Evolutionary conservation across 495 filamentous ascomycete species (phyloP).

Genomic region (Eremomyces bilateralis): DNA sequence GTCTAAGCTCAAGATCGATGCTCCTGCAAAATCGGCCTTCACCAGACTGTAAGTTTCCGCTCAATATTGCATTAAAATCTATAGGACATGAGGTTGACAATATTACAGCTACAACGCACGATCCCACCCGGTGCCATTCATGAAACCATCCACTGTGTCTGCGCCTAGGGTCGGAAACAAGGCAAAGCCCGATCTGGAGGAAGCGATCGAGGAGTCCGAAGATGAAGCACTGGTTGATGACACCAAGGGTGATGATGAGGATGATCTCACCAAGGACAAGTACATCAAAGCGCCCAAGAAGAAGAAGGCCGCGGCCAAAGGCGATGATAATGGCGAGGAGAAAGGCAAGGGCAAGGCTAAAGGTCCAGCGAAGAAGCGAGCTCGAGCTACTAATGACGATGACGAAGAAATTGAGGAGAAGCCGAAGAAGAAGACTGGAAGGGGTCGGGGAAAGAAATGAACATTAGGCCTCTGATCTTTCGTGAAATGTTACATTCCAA

Average conservation of each 20-base stretch:
- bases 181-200: conserved; percentile 82
- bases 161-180: conserved; percentile 42
- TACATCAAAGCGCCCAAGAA: conserved; percentile 83
- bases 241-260: conserved; percentile 32
- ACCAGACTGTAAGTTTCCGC: conserved; percentile 44
- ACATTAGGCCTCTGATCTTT: too few species aligned
- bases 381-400: conserved; percentile 12
- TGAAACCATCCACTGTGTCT: conserved; percentile 64
- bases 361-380: conserved; percentile 24
- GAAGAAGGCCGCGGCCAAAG: conserved; percentile 16
- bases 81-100: not conserved
- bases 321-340: conserved; percentile 10
- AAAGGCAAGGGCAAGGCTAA: conserved; percentile 34
- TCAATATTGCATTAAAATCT: not conserved
- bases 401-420: conserved; percentile 3
- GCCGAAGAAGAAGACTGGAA: not conserved
- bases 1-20: conserved; percentile 51
- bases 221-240: conserved; percentile 41
- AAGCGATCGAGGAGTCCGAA: conserved; percentile 84
- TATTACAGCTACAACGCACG: conserved; percentile 54
- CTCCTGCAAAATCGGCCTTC: conserved; percentile 70
- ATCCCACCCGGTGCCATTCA: conserved; percentile 84
- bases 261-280: conserved; percentile 69
- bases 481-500: too few species aligned
- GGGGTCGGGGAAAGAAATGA: not conserved